These are phyloP conservation scores for Candida tetrigidarum DNA, from an alignment of 1,139 yeast genomes.

Conservation along the genomic window DNA sequence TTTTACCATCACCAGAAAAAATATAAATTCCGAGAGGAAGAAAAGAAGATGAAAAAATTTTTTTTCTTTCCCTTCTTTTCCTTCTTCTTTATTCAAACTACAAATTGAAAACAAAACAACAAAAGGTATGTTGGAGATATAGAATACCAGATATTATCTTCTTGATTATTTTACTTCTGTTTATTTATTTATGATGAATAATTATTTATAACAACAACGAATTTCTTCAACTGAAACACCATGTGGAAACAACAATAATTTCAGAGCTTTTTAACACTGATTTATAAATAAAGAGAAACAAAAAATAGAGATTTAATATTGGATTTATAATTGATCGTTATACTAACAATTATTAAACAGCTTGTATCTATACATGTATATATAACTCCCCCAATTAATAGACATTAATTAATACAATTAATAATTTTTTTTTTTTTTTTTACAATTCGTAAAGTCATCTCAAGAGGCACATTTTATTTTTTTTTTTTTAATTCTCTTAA, in stretches of 20 bases:
- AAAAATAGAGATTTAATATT: neutral
- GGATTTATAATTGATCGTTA: neutral
- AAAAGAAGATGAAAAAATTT: neutral
- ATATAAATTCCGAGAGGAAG: neutral
- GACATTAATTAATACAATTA: conserved; percentile 1
- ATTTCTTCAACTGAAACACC: conserved; percentile 70
- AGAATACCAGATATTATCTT: neutral
- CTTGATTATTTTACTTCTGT: conserved; percentile 1
- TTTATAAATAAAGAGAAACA: neutral
- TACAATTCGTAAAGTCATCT: conserved; percentile 2
- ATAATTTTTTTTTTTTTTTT: neutral
- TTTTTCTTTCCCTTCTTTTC: conserved; percentile 6
- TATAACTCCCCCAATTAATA: too few relatives aligned
- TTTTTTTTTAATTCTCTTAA: conserved; percentile 2
- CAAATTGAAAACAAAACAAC: neutral
- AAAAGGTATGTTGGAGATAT: conserved; percentile 1
- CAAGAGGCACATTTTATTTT: neutral
- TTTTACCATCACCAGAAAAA: too few relatives aligned
- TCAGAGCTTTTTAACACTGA: conserved; percentile 79
- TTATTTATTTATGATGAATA: conserved; percentile 37
- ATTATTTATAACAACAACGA: conserved; percentile 47
- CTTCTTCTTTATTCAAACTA: neutral
- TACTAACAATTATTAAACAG: neutral
- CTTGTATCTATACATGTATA: neutral
- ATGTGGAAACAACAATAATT: conserved; percentile 54